Conservation (phyloP, 2,329 filamentous ascomycete genomes). For the Fusarium sp. region DNA sequence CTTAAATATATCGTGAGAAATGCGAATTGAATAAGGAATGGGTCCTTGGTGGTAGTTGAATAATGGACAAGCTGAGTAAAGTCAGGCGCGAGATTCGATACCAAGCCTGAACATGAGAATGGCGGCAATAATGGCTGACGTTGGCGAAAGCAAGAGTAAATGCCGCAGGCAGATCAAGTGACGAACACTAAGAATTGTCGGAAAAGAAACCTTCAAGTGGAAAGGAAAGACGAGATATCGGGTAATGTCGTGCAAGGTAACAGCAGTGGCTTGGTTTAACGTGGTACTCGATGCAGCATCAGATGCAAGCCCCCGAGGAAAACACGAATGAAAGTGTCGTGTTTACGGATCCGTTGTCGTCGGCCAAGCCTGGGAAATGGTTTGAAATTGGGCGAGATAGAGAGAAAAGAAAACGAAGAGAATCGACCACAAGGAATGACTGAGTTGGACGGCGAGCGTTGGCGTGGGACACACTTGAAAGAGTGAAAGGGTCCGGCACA, state of each 20-base stretch:
- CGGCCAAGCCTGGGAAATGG: conserved; percentile 14
- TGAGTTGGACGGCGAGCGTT: conserved; percentile 15
- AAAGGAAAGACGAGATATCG: conserved; percentile 27
- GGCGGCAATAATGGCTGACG: conserved; percentile 5
- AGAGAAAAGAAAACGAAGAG: conserved; percentile 23
- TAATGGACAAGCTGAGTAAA: not conserved
- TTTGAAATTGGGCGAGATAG: conserved; percentile 9
- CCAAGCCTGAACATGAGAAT: conserved; percentile 2
- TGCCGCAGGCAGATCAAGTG: conserved; percentile 18
- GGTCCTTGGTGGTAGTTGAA: not conserved
- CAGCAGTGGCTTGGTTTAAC: conserved; percentile 36
- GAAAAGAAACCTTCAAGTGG: conserved; percentile 30
- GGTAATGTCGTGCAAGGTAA: conserved; percentile 29
- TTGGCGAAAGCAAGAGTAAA: conserved; percentile 16
- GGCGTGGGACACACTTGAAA: conserved; percentile 35
- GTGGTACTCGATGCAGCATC: conserved; percentile 42
- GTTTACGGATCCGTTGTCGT: conserved; percentile 16
- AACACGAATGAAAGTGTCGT: conserved; percentile 41
- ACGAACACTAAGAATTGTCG: conserved; percentile 7
- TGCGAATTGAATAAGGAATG: not conserved
- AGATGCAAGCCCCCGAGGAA: conserved; percentile 35
- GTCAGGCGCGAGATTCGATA: conserved; percentile 1
- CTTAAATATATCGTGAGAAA: conserved; percentile 7
- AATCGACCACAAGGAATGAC: conserved; percentile 33
- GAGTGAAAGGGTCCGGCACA: conserved; percentile 40